Conservation (phyloP, 2,329 filamentous ascomycete species). For the Dothidotthia symphoricarpi region DNA sequence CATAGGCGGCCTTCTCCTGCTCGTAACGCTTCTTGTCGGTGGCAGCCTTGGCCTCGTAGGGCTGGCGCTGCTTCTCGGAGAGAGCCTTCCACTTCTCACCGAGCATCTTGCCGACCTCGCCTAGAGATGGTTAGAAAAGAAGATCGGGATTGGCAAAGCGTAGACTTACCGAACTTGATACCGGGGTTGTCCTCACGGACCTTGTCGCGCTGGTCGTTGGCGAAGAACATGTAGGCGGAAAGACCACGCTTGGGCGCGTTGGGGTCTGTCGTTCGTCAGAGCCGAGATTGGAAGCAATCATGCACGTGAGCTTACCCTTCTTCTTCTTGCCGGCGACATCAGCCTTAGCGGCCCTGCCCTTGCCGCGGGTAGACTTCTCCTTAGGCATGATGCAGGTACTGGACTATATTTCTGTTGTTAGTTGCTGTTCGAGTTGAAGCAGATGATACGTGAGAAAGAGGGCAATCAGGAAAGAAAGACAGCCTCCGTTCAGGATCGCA, state of each 20-base stretch:
- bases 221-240: conserved; percentile 99
- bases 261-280: conserved; percentile 62
- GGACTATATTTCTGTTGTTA: conserved; percentile 13
- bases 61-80: conserved; percentile 84
- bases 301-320: conserved; percentile 49
- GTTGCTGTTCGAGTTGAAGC: conserved; percentile 6
- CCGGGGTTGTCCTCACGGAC: conserved; percentile 98
- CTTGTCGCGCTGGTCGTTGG: conserved; percentile 98
- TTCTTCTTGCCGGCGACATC: conserved; percentile 68
- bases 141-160: background rate
- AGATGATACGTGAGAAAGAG: conserved; percentile 1
- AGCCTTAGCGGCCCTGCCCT: conserved; percentile 56
- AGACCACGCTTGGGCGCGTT: conserved; percentile 99
- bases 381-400: conserved; percentile 61
- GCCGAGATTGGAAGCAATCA: conserved; percentile 1
- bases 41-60: conserved; percentile 95
- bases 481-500: conserved; percentile 3
- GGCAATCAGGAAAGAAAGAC: conserved; percentile 2
- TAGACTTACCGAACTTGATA: conserved; percentile 80
- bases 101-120: conserved; percentile 96
- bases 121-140: conserved; percentile 46
- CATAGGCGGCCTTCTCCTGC: conserved; percentile 86
- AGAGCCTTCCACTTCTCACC: conserved; percentile 99
- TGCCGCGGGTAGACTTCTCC: conserved; percentile 62
- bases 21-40: conserved; percentile 99